These are phyloP conservation scores for Nemania serpens DNA, from an alignment of 2,329 filamentous ascomycete species.

Conservation along the genomic window DNA sequence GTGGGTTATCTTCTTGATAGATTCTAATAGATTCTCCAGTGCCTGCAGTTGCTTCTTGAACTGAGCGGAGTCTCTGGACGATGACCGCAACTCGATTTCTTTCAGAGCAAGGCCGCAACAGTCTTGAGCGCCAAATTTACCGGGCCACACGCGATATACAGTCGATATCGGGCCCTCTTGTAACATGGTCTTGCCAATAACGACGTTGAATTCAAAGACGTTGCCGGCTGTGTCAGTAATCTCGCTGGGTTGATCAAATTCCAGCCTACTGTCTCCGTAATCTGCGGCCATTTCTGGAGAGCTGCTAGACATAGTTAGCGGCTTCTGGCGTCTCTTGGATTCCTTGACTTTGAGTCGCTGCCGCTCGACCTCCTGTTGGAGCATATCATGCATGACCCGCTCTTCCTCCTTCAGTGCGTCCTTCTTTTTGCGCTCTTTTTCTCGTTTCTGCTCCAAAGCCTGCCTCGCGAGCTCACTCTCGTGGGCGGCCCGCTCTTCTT, in stretches of 20 bases:
- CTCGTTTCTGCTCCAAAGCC: slow-evolving; percentile 60
- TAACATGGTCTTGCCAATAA: slow-evolving; percentile 71
- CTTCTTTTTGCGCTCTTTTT: slow-evolving; percentile 56
- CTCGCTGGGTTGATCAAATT: slow-evolving; percentile 70
- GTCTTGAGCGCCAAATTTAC: slow-evolving; percentile 58
- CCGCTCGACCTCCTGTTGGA: slow-evolving; percentile 72
- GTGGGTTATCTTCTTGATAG: slow-evolving; percentile 75
- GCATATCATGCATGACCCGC: slow-evolving; percentile 69
- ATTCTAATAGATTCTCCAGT: slow-evolving; percentile 77
- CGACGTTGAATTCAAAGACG: slow-evolving; percentile 68
- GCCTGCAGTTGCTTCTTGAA: slow-evolving; percentile 78
- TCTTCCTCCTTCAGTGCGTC: slow-evolving; percentile 71
- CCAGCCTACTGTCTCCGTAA: slow-evolving; percentile 47
- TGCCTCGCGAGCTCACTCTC: slow-evolving; percentile 71
- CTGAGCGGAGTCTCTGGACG: slow-evolving; percentile 60
- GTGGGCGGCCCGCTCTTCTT: slow-evolving; percentile 84
- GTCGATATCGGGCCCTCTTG: slow-evolving; percentile 68
- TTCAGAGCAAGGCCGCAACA: slow-evolving; percentile 75
- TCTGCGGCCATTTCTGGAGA: slow-evolving; percentile 43
- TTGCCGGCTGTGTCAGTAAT: slow-evolving; percentile 68
- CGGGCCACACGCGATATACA: slow-evolving; percentile 73
- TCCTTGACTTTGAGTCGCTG: slow-evolving; percentile 69
- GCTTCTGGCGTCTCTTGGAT: slow-evolving; percentile 63
- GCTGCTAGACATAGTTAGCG: slow-evolving; percentile 47
- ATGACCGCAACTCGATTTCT: slow-evolving; percentile 64